Base-by-base conservation (phyloP, 192 early-diverging fungal genomes). In the Mortierella claussenii region DNA sequence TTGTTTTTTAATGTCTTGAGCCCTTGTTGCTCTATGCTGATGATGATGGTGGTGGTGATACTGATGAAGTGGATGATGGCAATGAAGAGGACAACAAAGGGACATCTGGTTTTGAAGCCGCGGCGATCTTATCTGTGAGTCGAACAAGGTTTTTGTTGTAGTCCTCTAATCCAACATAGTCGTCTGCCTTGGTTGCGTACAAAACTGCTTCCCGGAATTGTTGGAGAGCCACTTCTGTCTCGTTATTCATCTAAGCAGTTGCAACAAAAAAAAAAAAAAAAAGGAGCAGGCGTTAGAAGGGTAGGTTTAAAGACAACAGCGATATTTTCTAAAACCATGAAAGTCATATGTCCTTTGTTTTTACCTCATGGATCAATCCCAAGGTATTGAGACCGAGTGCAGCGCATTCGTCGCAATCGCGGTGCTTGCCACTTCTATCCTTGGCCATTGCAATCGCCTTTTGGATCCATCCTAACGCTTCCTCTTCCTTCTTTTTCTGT, bases 381-480 rank as follows among this genome's bases (percentile, higher is more conserved):
- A 88, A 59, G 36, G 81, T 86, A 51, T 81, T 84, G 24, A 82
- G 60, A 20, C 75, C 83, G 3, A 86, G 71, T 12, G 76, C 86
- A 15, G 83, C 81, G 60, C 86, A 88, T 67, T 88, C 86, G 43
- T 80, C 70, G 53, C 86, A 88, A 57, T 86, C 83, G 26, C 78
- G 69, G 12, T 65, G 60, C 28, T 61, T 34, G 15, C 68, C 78
- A 8, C 59, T 53, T 45, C 68, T 78, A n/a, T 53, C 55, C 24
- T 82, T 78, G 44, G 81, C 75, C 20, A 81, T 82, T 21, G 51
- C 56, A 28, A 88, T 64, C 3, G 85, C 71, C 55, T 79, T 74
- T 28, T 88, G 86, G 46, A 84, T 69, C 86, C 86, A 88, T 3
- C 86, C 86, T 32, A 88, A 44, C 3, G 85, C 85, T 23, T 84